A percentile compares a stretch with the other conserved stretches of the same genome.
phyloP scores from a whole-genome alignment of 2,329 filamentous ascomycete genomes.

The Talaromyces sp. region DNA sequence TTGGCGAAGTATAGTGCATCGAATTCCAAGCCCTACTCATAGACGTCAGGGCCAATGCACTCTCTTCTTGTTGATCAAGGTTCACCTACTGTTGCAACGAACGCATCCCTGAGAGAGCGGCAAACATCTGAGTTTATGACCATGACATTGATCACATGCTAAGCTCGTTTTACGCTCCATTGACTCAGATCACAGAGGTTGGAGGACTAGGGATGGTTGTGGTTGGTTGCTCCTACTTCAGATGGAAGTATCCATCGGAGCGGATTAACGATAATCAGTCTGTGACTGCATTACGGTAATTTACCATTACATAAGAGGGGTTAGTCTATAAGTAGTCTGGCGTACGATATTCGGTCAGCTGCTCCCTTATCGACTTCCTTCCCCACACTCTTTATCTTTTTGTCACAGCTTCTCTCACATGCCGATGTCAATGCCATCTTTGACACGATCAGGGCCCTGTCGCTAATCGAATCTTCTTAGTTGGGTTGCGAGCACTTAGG shows the following conservation, averaged over 20 bases:
- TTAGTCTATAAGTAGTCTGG: not conserved
- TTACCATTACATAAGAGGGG: not conserved
- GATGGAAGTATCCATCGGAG: not conserved
- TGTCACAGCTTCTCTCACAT: not conserved
- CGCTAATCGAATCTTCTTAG: not conserved
- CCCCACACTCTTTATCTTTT: not conserved
- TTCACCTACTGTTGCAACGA: not conserved
- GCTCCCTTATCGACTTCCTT: not conserved
- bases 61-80: no score
- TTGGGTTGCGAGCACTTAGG: not conserved
- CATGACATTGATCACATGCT: conserved; percentile 2
- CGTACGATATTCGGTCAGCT: not conserved
- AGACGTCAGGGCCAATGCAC: not conserved
- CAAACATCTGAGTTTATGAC: not conserved
- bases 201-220: not conserved
- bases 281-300: not conserved
- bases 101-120: conserved; percentile 3
- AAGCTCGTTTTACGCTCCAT: conserved; percentile 5
- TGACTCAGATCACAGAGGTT: not conserved
- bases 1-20: not conserved
- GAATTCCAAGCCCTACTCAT: not conserved
- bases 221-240: not conserved
- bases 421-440: not conserved
- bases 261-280: not conserved
- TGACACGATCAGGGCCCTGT: not conserved